phyloP scores from a whole-genome alignment of 2,329 filamentous ascomycete species.

The Phialophora chinensis region DNA sequence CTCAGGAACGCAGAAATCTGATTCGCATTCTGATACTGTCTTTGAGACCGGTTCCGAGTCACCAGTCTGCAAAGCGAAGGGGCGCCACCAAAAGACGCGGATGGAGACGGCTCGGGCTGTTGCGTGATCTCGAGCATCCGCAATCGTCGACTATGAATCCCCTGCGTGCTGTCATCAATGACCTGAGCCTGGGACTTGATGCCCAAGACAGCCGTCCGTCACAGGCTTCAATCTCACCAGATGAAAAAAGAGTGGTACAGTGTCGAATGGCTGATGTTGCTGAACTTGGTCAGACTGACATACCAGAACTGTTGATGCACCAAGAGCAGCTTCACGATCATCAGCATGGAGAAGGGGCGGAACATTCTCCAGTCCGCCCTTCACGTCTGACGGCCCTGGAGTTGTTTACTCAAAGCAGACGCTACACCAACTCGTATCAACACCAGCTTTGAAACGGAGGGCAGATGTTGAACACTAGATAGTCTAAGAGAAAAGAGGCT shows the following conservation, averaged over 20 bases:
- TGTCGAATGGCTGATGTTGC: slow-evolving; percentile 1
- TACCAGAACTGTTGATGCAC: neutral
- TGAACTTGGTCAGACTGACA: neutral
- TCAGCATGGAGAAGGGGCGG: neutral
- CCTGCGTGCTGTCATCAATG: slow-evolving; percentile 11
- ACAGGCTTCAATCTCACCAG: neutral
- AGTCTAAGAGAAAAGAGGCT: neutral
- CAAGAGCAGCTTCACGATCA: neutral
- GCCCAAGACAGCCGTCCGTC: too few relatives aligned
- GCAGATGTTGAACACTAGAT: neutral
- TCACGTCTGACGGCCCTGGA: neutral
- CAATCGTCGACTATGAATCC: slow-evolving; percentile 19
- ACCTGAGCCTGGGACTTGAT: slow-evolving; percentile 7
- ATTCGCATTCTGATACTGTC: slow-evolving; percentile 8
- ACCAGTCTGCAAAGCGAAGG: neutral
- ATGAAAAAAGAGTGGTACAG: neutral
- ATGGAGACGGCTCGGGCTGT: neutral
- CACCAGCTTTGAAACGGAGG: neutral
- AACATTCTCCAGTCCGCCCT: neutral
- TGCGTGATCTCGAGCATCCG: slow-evolving; percentile 10
- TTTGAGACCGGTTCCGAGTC: slow-evolving; percentile 19
- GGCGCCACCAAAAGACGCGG: neutral
- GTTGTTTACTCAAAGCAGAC: neutral
- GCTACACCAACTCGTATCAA: neutral
- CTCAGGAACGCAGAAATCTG: neutral